Evolutionary conservation across 495 filamentous ascomycete species (phyloP).

Genomic region (Hypoxylon trugodes): DNA sequence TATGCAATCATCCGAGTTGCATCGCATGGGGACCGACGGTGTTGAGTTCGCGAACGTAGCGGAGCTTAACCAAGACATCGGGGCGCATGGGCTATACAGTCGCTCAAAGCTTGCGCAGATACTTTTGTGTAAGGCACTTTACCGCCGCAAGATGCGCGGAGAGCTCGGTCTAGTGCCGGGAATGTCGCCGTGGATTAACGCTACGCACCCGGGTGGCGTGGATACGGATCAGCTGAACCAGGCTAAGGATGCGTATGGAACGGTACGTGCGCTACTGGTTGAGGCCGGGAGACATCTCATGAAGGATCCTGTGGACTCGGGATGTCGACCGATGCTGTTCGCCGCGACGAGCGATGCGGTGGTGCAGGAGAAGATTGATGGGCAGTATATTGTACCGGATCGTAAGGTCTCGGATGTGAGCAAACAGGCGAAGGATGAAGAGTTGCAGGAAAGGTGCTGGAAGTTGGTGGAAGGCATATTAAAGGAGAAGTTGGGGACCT

Average conservation of each 20-base stretch:
- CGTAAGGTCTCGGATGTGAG: constrained; percentile 54
- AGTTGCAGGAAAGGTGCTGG: constrained; percentile 52
- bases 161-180: constrained; percentile 26
- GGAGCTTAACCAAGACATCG: constrained; percentile 66
- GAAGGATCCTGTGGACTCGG: constrained; percentile 59
- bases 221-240: constrained; percentile 61
- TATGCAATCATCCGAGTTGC: constrained; percentile 63
- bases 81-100: constrained; percentile 60
- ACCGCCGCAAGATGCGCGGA: constrained; percentile 49
- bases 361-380: constrained; percentile 55
- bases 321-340: constrained; percentile 59
- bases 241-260: constrained; percentile 61
- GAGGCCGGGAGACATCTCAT: constrained; percentile 53
- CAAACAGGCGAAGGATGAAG: constrained; percentile 50
- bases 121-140: constrained; percentile 48
- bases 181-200: constrained; percentile 53
- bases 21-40: constrained; percentile 54
- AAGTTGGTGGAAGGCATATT: constrained; percentile 49
- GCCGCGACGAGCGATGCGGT: constrained; percentile 58
- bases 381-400: constrained; percentile 63
- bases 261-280: constrained; percentile 51
- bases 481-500: constrained; percentile 43
- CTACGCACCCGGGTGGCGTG: constrained; percentile 61
- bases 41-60: constrained; percentile 56
- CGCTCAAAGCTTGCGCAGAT: constrained; percentile 65